Evolutionary conservation across 1,139 yeast genomes (phyloP).

Genomic region (Nakaseomyces nivariensis): DNA sequence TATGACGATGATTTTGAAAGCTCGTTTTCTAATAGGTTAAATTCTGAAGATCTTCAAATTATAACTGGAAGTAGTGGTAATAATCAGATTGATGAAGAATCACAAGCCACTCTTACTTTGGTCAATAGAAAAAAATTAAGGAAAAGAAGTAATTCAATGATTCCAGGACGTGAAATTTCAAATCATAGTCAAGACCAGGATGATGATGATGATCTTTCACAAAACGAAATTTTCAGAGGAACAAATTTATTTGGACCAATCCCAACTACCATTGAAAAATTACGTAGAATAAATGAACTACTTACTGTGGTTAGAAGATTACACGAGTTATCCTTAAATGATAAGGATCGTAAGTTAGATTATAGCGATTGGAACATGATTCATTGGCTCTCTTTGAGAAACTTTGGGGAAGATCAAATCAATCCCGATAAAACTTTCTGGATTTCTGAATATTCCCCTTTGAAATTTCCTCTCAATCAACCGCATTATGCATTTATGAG

Average conservation of each 20-base stretch:
- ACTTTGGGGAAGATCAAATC: conserved; percentile 23
- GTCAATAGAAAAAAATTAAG: not conserved
- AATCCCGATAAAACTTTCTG: conserved; percentile 34
- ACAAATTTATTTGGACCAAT: not conserved
- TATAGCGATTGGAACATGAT: conserved; percentile 41
- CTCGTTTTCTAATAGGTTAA: conserved; percentile 5
- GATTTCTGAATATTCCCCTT: conserved; percentile 55
- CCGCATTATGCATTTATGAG: conserved; percentile 46
- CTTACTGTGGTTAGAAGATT: conserved; percentile 23
- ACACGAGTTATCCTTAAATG: conserved; percentile 28
- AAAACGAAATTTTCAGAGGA: not conserved
- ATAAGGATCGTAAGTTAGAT: conserved; percentile 29
- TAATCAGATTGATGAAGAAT: not conserved
- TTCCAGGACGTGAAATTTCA: not conserved
- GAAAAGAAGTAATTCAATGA: not conserved
- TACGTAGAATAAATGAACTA: conserved; percentile 18
- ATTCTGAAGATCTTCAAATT: conserved; percentile 2
- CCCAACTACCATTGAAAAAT: not conserved
- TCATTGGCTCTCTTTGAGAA: conserved; percentile 25
- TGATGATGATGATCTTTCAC: not conserved
- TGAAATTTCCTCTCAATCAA: conserved; percentile 56
- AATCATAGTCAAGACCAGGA: not conserved
- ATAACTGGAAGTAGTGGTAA: not conserved
- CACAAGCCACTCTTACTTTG: not conserved
- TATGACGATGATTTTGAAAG: conserved; percentile 4